Percentiles rank a stretch among this genome's conserved stretches.
These are phyloP conservation scores for Spathaspora hagerdaliae DNA, from an alignment of 805 yeast genomes.

Conservation along the genomic window DNA sequence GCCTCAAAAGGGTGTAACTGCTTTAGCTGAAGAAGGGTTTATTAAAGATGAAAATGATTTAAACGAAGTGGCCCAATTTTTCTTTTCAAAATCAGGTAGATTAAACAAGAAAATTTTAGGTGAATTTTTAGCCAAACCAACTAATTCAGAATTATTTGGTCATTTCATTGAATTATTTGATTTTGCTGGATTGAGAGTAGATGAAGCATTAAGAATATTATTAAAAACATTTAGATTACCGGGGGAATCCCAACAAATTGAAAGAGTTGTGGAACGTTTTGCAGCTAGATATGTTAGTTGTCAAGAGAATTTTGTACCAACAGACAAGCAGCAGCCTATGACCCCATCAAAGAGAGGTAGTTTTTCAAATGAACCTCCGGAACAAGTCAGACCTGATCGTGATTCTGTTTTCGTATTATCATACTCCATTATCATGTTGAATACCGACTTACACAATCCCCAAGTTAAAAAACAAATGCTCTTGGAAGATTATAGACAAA, in stretches of 20 bases:
- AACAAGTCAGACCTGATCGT: constrained; percentile 61
- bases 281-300: constrained; percentile 74
- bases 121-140: constrained; percentile 76
- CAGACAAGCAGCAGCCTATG: too few relatives aligned
- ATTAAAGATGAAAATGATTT: constrained; percentile 46
- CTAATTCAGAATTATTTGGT: constrained; percentile 54
- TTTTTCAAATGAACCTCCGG: constrained; percentile 8
- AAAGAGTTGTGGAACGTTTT: constrained; percentile 82
- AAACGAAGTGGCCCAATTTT: constrained; percentile 67
- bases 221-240: constrained; percentile 86
- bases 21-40: constrained; percentile 62
- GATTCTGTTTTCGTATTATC: constrained; percentile 89
- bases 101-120: constrained; percentile 87
- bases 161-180: constrained; percentile 70
- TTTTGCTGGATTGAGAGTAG: constrained; percentile 76
- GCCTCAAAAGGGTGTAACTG: constrained; percentile 70
- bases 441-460: constrained; percentile 91
- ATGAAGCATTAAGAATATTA: constrained; percentile 83
- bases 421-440: constrained; percentile 89
- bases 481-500: constrained; percentile 72
- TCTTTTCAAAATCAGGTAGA: constrained; percentile 74
- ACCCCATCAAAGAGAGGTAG: constrained; percentile 1
- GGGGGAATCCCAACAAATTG: constrained; percentile 97
- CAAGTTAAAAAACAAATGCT: constrained; percentile 91
- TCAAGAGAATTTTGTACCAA: constrained; percentile 29